A percentile compares a stretch with the other conserved stretches of the same genome.
phyloP scores from a whole-genome alignment of 106 monocot genomes.

The Phalaenopsis aphrodite region DNA sequence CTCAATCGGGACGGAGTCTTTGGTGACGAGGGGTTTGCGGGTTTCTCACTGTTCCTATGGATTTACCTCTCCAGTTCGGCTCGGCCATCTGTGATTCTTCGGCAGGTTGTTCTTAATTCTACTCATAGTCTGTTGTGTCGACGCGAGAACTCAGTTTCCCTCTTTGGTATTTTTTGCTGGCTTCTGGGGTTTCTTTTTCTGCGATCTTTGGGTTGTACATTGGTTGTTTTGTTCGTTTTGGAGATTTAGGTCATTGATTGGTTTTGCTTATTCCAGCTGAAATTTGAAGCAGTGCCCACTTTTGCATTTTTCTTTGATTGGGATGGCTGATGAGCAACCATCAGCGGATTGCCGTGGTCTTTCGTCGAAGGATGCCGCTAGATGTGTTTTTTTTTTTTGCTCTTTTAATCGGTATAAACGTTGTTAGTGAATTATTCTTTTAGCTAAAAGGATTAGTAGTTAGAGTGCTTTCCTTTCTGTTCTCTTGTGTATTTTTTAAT shows the following conservation, averaged over 20 bases:
- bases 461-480: background rate
- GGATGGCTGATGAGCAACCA: background rate
- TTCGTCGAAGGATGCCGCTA: background rate
- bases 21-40: slow-evolving; percentile 15
- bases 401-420: too few species aligned
- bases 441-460: background rate
- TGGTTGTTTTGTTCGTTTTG: background rate
- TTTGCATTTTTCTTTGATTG: background rate
- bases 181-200: background rate
- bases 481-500: background rate
- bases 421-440: background rate
- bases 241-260: background rate
- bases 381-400: background rate
- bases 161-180: background rate
- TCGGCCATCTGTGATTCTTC: slow-evolving; percentile 46
- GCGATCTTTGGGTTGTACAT: background rate
- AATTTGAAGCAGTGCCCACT: background rate
- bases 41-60: slow-evolving; percentile 66
- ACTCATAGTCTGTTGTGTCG: background rate
- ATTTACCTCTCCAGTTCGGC: slow-evolving; percentile 53
- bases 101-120: slow-evolving; percentile 32
- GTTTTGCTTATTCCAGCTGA: background rate
- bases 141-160: background rate
- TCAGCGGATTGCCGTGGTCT: background rate
- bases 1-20: slow-evolving; percentile 25